phyloP scores from a whole-genome alignment of 163 green algal genomes.

The Chlorella variabilis region DNA sequence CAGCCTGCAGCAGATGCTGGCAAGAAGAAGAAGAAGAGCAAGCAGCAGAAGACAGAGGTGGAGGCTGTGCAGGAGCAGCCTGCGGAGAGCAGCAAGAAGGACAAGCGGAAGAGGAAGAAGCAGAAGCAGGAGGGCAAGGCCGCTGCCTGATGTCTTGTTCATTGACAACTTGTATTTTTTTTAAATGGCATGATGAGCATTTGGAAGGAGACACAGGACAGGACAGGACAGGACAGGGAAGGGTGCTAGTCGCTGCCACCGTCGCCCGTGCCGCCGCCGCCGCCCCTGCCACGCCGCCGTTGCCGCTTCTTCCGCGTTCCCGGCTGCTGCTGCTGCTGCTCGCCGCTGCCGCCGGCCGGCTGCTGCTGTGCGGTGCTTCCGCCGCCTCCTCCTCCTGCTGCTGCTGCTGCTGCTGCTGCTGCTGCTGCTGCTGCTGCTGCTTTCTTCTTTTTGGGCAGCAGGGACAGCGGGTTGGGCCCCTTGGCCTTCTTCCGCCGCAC shows the following conservation, averaged over 20 bases:
- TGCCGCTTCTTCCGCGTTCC: constrained; percentile 11
- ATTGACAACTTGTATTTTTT: too few relatives aligned
- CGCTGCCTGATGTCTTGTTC: too few relatives aligned
- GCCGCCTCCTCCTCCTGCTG: neutral
- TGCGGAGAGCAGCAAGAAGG: neutral
- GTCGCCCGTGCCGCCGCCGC: neutral
- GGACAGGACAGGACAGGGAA: too few relatives aligned
- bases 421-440: neutral
- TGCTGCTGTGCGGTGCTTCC: neutral
- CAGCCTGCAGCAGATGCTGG: neutral
- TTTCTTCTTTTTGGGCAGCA: constrained; percentile 43
- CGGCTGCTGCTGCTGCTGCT: neutral
- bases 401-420: constrained; percentile 5
- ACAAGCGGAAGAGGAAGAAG: neutral
- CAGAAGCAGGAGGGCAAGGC: neutral
- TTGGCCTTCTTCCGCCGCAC: constrained; percentile 44
- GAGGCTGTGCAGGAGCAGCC: neutral
- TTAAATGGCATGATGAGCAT: too few relatives aligned
- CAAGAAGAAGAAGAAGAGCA: neutral
- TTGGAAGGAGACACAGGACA: too few relatives aligned
- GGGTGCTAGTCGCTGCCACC: neutral
- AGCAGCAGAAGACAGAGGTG: neutral
- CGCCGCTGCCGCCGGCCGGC: neutral
- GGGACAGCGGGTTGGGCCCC: constrained; percentile 54
- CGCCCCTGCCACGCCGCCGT: constrained; percentile 7